These are phyloP conservation scores for Colletotrichum horii DNA, from an alignment of 2,329 filamentous ascomycete species.

Conservation along the genomic window DNA sequence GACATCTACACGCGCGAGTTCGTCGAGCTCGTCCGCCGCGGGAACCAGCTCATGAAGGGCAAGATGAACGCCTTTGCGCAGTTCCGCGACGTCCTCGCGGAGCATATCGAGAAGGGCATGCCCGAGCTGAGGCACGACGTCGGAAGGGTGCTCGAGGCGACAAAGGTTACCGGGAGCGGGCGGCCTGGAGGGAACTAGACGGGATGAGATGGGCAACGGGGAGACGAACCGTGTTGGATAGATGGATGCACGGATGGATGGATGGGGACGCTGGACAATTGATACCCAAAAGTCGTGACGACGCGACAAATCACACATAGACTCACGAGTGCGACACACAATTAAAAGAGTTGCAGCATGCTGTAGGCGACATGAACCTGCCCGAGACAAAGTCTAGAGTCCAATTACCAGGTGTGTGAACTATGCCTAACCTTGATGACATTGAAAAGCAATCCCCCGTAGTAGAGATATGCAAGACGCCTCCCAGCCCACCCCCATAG, in stretches of 20 bases:
- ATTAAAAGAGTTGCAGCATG: not conserved
- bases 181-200: not conserved
- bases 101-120: constrained; percentile 61
- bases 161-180: constrained; percentile 25
- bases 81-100: constrained; percentile 68
- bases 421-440: not conserved
- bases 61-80: constrained; percentile 65
- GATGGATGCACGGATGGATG: not conserved
- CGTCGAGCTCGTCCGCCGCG: constrained; percentile 69
- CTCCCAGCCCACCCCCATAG: not conserved
- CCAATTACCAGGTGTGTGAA: not conserved
- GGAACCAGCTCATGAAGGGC: constrained; percentile 71
- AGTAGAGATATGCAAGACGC: constrained; percentile 12
- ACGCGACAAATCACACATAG: not conserved
- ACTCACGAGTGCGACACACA: not conserved
- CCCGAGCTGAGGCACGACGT: constrained; percentile 64
- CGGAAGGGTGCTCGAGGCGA: constrained; percentile 52
- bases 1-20: constrained; percentile 79
- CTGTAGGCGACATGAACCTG: not conserved
- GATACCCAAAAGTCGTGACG: not conserved
- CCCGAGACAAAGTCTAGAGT: not conserved
- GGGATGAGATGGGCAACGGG: no score
- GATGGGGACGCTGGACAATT: not conserved
- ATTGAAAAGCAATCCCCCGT: not conserved
- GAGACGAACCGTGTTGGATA: not conserved